Evolutionary conservation across 768 basidiomycete genomes (phyloP), one percentile per base, ranked within the genome.

Genomic region (Tricholomella constricta): DNA sequence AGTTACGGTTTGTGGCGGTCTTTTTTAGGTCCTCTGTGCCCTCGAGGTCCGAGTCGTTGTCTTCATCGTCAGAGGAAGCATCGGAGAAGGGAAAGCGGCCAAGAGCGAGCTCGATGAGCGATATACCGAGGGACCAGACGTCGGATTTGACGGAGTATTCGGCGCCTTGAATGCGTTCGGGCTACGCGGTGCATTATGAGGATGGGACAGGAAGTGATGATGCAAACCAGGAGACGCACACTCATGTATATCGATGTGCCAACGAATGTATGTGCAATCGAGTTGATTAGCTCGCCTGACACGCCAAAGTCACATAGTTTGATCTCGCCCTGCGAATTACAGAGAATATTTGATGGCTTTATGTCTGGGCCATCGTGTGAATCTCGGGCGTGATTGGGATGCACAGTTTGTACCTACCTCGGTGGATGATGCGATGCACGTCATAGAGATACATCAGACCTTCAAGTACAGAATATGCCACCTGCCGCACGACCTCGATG

Each of bases 231-330:
- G 41, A 27, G 22, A 82, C 87, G 62, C 71, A 98, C 97, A 60
- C 96, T 98, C 96, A 98, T 99, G 69, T 98, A 99, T 6, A 94
- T 97, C 48, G 91, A 94, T 4, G 97, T 99, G 14, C 97, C 95
- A 25, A 98, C 97, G 67, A 98, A 99, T 0, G 97, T 98, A 71
- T 98, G 93, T 19, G 97, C 97, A 58, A 98, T 96, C 3, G 93
- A 95, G 75, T 98, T 97, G 74, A 98, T 96, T 61, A 99, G 82
- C 68, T 99, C 97, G 23, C 97, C 97, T 0, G 95, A 98, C 5
- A 99, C 97, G 34, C 96, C 97, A 67, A 98, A 98, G 71, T 99
- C 97, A 65, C 96, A 98, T 34, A 99, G 94, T 75, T 99, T 99
- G 80, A 98, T 94, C 59, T 97, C 86, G 17, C 97, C 97, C 34